A percentile compares a stretch with the other conserved stretches of the same genome.
Evolutionary conservation across 495 filamentous ascomycete species (phyloP).

Genomic region (Xylaria telfairii): DNA sequence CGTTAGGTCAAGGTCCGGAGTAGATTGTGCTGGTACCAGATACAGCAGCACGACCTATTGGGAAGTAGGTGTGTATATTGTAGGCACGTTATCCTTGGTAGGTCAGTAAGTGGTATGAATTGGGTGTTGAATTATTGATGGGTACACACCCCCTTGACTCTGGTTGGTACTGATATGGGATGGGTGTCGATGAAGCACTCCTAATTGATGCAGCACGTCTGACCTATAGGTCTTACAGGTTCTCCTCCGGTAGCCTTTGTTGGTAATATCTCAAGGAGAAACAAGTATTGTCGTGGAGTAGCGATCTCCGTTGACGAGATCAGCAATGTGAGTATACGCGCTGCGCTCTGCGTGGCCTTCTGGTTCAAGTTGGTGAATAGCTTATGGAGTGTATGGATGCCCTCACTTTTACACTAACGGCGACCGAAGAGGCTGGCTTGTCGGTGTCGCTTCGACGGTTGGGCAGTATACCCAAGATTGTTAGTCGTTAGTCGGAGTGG

Average conservation of each 20-base stretch:
- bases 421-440: background rate
- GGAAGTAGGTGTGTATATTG: slow-evolving; percentile 8
- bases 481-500: background rate
- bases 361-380: background rate
- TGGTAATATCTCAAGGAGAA: slow-evolving; percentile 23
- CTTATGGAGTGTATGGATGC: background rate
- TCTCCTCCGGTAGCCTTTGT: slow-evolving; percentile 36
- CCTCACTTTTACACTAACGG: background rate
- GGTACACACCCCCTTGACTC: slow-evolving; percentile 33
- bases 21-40: slow-evolving; percentile 12
- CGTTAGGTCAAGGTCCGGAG: background rate
- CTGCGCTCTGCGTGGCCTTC: slow-evolving; percentile 6
- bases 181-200: slow-evolving; percentile 26
- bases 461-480: background rate
- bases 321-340: slow-evolving; percentile 8
- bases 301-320: slow-evolving; percentile 10
- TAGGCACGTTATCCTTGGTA: slow-evolving; percentile 9
- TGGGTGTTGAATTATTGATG: slow-evolving; percentile 17
- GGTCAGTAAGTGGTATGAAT: background rate
- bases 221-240: slow-evolving; percentile 28
- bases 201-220: slow-evolving; percentile 32
- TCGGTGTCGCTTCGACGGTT: slow-evolving; percentile 8
- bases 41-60: slow-evolving; percentile 12
- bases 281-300: background rate
- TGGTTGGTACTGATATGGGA: slow-evolving; percentile 6